Base-by-base conservation (phyloP, 1,284 basidiomycete species). In the Thelephora terrestris region DNA sequence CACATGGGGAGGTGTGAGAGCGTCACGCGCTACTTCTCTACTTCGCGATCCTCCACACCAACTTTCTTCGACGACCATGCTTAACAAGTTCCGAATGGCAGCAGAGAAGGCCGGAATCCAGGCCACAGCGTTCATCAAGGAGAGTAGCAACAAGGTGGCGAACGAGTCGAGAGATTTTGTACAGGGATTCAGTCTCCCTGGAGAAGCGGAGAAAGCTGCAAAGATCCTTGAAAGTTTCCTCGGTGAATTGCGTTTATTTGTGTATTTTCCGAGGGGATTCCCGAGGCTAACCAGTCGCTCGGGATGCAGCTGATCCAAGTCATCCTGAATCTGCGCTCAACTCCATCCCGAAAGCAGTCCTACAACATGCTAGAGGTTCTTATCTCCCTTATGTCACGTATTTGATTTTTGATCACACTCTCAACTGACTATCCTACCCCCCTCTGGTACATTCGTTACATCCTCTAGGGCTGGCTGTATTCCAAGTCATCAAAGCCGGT, bases 401-500 rank as follows among this genome's bases (percentile, higher is more conserved):
- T 16, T 42, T 34, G 16, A 21, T 37, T 34, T 44, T 37, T 20
- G 45, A 45, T 49, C 49, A 29, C 32, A 46, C 36, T 32, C 29
- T 43, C 23, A 38, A 36, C 48, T 24, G 39, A 20, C 29, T n/a
- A 32, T 32, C 29, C 29, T 32, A 21, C 21, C 42, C 21, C 25
- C 34, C 39, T 21, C 3, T 29, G 29, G 16, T 17, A 32, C 18
- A 24, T 32, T 40, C 46, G 47, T 47, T 35, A 35, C 24, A 39
- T 43, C 17, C 46, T 1, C 1, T 55, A 92, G 91, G 93, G 48
- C 81, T 99, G 49, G 95, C 95, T 25, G 77, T 98, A 52, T 98
- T 98, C 76, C 91, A 92, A 57, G 91, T 98, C 23, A 69, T 97
- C 64, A 90, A 91, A 65, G 91, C 91, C 5, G 93, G 94, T 2